phyloP scores from a whole-genome alignment of 1,284 basidiomycete genomes.

The Cutaneotrichosporon spelunceum region DNA sequence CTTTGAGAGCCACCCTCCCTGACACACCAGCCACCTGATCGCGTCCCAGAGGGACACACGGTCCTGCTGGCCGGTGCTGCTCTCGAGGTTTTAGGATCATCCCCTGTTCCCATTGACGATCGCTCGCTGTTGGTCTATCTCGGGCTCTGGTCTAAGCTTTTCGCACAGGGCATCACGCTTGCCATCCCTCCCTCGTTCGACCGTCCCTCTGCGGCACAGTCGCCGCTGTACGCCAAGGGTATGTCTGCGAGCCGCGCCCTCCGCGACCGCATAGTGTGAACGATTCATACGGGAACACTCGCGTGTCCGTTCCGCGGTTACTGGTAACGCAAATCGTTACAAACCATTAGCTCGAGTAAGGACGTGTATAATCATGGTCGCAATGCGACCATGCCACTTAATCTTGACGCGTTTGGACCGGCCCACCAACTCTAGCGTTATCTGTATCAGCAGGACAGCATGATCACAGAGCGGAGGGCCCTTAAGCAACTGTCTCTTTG shows the following conservation, averaged over 20 bases:
- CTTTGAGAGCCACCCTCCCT: background rate
- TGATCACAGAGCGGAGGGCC: no score
- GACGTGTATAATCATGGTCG: background rate
- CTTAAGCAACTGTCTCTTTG: background rate
- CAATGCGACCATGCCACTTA: background rate
- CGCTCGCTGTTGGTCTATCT: background rate
- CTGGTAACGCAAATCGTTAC: background rate
- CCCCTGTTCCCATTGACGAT: background rate
- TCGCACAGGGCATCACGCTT: background rate
- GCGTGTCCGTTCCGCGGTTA: constrained; percentile 7
- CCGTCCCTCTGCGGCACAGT: background rate
- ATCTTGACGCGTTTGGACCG: background rate
- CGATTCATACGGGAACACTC: background rate
- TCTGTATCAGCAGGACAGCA: no score
- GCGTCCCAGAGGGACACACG: background rate
- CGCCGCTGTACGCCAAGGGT: background rate
- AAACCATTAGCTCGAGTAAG: background rate
- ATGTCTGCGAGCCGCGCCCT: background rate
- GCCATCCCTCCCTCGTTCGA: constrained; percentile 1
- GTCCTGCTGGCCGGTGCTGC: background rate
- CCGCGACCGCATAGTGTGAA: constrained; percentile 6
- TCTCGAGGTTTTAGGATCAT: background rate
- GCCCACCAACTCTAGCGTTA: no score
- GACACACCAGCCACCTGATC: background rate
- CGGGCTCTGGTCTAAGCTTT: background rate